A percentile compares a stretch with the other conserved stretches of the same genome.
Conservation (phyloP, 1,139 yeast species). For the Nakaseomyces kungkrabaensis region DNA sequence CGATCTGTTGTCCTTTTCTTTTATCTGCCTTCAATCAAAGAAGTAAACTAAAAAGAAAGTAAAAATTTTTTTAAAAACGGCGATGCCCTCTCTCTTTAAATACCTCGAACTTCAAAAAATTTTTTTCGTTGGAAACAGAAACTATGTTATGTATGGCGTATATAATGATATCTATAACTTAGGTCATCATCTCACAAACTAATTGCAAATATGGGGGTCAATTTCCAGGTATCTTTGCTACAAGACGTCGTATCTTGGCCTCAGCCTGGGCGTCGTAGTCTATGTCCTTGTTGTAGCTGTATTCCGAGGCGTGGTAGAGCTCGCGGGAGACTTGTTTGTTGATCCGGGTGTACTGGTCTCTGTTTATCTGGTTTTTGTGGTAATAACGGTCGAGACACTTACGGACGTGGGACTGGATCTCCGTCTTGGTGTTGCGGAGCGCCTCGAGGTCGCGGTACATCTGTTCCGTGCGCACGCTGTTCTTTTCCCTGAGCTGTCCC, state of each 20-base stretch:
- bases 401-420: constrained; percentile 46
- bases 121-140: background rate
- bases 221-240: background rate
- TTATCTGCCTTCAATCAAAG: too few species aligned
- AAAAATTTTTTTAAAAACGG: too few species aligned
- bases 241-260: background rate
- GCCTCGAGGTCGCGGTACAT: constrained; percentile 7
- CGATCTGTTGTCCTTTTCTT: too few species aligned
- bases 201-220: too few species aligned
- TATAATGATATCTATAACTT: background rate
- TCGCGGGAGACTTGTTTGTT: constrained; percentile 37
- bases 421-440: constrained; percentile 37
- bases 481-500: constrained; percentile 10
- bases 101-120: background rate
- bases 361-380: constrained; percentile 30
- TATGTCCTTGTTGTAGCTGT: constrained; percentile 13
- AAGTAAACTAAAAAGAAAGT: too few species aligned
- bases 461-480: constrained; percentile 10
- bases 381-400: constrained; percentile 40
- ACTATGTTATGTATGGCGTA: background rate
- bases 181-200: background rate
- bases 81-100: background rate
- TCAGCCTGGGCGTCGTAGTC: constrained; percentile 17
- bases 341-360: constrained; percentile 38
- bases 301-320: constrained; percentile 29